Percentiles rank a stretch among this genome's conserved stretches.
These are phyloP conservation scores for Hippophae gyantsensis DNA, from an alignment of 306 rosid species.

Conservation along the genomic window DNA sequence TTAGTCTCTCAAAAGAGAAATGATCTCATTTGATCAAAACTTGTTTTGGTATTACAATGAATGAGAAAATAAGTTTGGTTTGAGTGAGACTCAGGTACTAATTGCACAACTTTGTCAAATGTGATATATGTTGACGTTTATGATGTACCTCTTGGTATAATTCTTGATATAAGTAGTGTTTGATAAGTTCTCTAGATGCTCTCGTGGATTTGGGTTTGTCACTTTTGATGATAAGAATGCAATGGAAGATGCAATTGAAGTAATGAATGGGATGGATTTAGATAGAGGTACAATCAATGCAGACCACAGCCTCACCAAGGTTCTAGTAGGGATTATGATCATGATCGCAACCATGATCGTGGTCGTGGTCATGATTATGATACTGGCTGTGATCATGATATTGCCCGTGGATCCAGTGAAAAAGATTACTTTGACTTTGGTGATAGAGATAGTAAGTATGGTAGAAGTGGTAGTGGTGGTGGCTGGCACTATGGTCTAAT, in stretches of 20 bases:
- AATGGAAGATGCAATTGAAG: conserved; percentile 95
- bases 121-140: too few species aligned
- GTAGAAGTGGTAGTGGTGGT: conserved; percentile 41
- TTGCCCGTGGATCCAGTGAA: conserved; percentile 63
- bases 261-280: conserved; percentile 90
- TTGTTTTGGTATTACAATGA: too few species aligned
- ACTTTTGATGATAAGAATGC: conserved; percentile 95
- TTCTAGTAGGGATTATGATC: conserved; percentile 66
- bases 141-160: too few species aligned
- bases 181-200: conserved; percentile 92
- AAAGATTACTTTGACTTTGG: conserved; percentile 96
- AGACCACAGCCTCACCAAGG: conserved; percentile 97
- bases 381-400: conserved; percentile 28
- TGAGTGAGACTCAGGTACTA: too few species aligned
- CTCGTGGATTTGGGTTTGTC: conserved; percentile 98
- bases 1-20: conserved; percentile 7
- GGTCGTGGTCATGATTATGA: conserved; percentile 25
- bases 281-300: conserved; percentile 94
- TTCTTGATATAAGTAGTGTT: conserved; percentile 63
- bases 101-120: too few species aligned
- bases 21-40: background rate
- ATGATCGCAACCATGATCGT: conserved; percentile 58
- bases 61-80: too few species aligned
- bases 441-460: conserved; percentile 65
- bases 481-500: conserved; percentile 53